These are phyloP conservation scores for Neurospora sp. DNA, from an alignment of 495 filamentous ascomycete species.

Conservation along the genomic window DNA sequence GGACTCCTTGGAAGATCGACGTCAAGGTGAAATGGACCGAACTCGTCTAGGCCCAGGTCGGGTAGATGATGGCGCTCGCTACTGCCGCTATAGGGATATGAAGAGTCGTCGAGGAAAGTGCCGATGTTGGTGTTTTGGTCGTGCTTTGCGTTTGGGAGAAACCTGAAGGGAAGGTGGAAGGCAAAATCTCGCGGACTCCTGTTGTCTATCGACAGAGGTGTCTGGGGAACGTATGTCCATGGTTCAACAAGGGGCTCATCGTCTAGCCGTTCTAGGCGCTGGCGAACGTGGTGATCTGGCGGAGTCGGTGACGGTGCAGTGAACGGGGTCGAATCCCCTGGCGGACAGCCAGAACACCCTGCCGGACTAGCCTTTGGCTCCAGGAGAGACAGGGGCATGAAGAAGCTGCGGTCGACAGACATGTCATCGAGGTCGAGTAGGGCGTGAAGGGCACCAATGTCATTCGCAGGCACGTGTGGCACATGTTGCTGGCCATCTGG, in stretches of 20 bases:
- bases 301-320: conserved; percentile 3
- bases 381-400: conserved; percentile 3
- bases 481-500: conserved; percentile 3
- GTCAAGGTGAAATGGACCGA: background rate
- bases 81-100: background rate
- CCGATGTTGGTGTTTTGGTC: background rate
- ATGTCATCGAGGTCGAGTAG: conserved; percentile 11
- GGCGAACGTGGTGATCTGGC: conserved; percentile 1
- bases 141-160: background rate
- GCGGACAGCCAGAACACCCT: background rate
- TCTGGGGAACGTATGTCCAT: conserved; percentile 12
- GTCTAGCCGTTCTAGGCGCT: conserved; percentile 6
- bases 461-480: conserved; percentile 7
- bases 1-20: background rate
- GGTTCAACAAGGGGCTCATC: conserved; percentile 2
- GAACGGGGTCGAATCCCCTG: background rate
- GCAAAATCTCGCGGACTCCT: conserved; percentile 9
- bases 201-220: conserved; percentile 7
- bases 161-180: conserved; percentile 6
- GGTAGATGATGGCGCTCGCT: background rate
- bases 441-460: conserved; percentile 10
- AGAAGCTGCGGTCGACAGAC: conserved; percentile 3
- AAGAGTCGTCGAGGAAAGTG: background rate
- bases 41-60: background rate
- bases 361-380: background rate